A percentile compares a stretch with the other conserved stretches of the same genome.
Evolutionary conservation across 1,284 basidiomycete species (phyloP).

Genomic region (Boletus smithii): DNA sequence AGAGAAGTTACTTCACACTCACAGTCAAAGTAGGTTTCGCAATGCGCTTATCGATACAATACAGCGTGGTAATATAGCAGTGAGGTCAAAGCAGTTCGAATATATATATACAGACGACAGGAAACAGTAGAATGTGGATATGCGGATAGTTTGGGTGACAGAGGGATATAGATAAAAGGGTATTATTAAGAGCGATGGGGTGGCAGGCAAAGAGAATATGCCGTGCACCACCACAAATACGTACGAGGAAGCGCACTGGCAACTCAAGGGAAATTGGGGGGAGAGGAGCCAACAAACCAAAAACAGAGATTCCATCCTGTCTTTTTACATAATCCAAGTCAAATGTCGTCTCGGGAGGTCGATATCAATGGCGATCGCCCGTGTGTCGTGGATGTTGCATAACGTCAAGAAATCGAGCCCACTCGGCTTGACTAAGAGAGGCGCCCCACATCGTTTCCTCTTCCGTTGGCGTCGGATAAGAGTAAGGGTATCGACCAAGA

Average conservation of each 20-base stretch:
- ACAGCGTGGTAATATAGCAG: conserved; percentile 25
- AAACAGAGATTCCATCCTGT: conserved; percentile 29
- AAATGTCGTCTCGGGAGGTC: conserved; percentile 13
- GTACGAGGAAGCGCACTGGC: conserved; percentile 22
- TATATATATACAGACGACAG: conserved; percentile 15
- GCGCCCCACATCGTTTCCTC: conserved; percentile 57
- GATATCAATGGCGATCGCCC: conserved; percentile 29
- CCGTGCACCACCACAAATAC: conserved; percentile 26
- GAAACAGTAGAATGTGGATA: conserved; percentile 18
- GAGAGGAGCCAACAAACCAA: conserved; percentile 17
- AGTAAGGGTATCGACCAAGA: conserved; percentile 30
- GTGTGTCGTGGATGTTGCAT: conserved; percentile 41
- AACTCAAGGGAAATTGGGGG: conserved; percentile 16
- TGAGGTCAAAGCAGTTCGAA: conserved; percentile 9
- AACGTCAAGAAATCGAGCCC: conserved; percentile 46
- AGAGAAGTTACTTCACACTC: not conserved
- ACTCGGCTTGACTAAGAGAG: conserved; percentile 57
- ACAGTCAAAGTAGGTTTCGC: not conserved
- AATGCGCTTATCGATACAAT: conserved; percentile 16
- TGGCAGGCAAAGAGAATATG: conserved; percentile 6
- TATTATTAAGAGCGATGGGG: conserved; percentile 6
- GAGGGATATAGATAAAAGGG: conserved; percentile 14
- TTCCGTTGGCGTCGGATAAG: conserved; percentile 41
- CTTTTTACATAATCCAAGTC: conserved; percentile 29
- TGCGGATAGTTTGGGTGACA: conserved; percentile 20